These are phyloP conservation scores for Sporothrix schenckii DNA, from an alignment of 2,329 filamentous ascomycete genomes.

Conservation along the genomic window DNA sequence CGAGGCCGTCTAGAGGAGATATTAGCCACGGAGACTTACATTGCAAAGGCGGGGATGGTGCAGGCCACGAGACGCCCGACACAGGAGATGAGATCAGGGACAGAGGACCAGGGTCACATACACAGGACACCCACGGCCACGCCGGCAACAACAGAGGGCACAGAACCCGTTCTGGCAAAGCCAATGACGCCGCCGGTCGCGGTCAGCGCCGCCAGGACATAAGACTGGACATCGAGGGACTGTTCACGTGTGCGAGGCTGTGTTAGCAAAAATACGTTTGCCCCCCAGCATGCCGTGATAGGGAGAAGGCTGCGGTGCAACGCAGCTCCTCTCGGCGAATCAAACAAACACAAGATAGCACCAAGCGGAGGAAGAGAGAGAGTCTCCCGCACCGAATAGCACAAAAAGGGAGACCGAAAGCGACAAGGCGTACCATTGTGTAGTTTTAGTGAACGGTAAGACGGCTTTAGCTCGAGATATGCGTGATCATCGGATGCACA, in stretches of 20 bases:
- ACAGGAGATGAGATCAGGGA: background rate
- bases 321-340: background rate
- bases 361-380: conserved; percentile 12
- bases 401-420: background rate
- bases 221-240: conserved; percentile 61
- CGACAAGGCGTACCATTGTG: conserved; percentile 20
- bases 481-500: conserved; percentile 15
- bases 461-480: conserved; percentile 13
- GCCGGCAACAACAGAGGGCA: conserved; percentile 85
- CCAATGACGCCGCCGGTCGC: conserved; percentile 86
- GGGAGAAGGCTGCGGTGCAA: conserved; percentile 8
- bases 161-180: conserved; percentile 79
- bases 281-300: background rate
- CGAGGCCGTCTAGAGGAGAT: conserved; percentile 64
- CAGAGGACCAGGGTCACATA: conserved; percentile 44
- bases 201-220: conserved; percentile 77
- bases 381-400: conserved; percentile 10
- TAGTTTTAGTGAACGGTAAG: conserved; percentile 5
- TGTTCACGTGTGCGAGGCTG: conserved; percentile 29
- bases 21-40: background rate
- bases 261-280: conserved; percentile 7
- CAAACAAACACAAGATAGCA: background rate
- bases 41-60: background rate
- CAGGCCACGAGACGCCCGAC: background rate
- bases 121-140: conserved; percentile 73